Base-by-base conservation (phyloP, 1,284 basidiomycete species). In the Neonothopanus nambi region DNA sequence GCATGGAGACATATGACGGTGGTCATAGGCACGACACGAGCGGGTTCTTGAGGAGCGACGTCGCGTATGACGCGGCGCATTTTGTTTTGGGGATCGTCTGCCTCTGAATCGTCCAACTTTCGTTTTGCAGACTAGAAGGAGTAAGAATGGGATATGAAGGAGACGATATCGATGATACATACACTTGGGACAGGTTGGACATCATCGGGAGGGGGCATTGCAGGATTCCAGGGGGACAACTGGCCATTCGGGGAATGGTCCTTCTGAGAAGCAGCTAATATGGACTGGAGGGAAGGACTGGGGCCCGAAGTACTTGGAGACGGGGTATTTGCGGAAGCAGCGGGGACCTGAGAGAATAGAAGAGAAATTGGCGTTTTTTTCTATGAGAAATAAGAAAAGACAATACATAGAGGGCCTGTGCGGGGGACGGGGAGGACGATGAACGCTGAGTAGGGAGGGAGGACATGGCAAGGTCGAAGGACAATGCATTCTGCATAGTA, bases 1-100 rank as follows among this genome's bases (percentile, higher is more conserved):
- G 92, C 91, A 62, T 94, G 91, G 35, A 92, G 74, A 63, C 91
- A 93, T 56, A 92, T 83, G 30, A 94, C 89, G 39, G 91, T 94
- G 41, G 92, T 93, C 90, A 92, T 91, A 55, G 87, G 85, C 71
- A 88, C 79, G 59, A 87, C 80, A 58, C 85, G 85, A 47, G 80
- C 69, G 7, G 84, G 82, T 61, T 90, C 87, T 62, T 86, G 84
- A 24, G 81, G 80, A 59, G 88, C 80, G 65, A 89, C 88, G 65
- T 89, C 86, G 67, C 85, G 85, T 55, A 90, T 87, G 59, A 89
- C 87, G 62, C 87, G 84, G 54, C 89, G 80, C 65, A 91, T 89
- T 76, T 91, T 91, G 61, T 72, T 79, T 60, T 90, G 87, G 1
- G 85, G 78, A 64, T 91, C 88, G 44, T 87, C 84, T 4, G 73